phyloP scores from a whole-genome alignment of 2,329 filamentous ascomycete species.

The Ustilaginoidea virens region DNA sequence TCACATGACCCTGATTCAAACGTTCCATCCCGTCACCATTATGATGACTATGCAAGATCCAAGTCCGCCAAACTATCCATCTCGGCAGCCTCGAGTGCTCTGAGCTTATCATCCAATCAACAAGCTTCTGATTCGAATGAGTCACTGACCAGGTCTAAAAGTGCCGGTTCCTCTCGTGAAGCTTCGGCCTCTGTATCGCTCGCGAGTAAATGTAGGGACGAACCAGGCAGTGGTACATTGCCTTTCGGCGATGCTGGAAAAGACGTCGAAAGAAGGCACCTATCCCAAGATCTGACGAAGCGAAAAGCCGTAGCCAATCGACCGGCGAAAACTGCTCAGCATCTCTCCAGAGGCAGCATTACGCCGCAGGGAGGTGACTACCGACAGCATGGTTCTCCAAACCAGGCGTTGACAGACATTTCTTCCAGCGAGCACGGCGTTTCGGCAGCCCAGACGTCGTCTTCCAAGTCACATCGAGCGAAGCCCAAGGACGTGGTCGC shows the following conservation, averaged over 20 bases:
- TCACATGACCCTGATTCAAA: slow-evolving; percentile 14
- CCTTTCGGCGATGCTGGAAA: slow-evolving; percentile 11
- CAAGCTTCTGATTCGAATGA: too few species aligned
- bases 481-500: slow-evolving; percentile 16
- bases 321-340: neutral
- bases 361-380: slow-evolving; percentile 3
- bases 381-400: slow-evolving; percentile 9
- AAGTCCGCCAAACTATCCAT: slow-evolving; percentile 33
- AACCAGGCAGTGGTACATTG: slow-evolving; percentile 3
- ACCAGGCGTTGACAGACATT: slow-evolving; percentile 7
- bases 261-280: slow-evolving; percentile 7
- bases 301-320: slow-evolving; percentile 8
- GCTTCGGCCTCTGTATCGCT: too few species aligned
- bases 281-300: slow-evolving; percentile 5
- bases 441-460: slow-evolving; percentile 7
- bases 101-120: slow-evolving; percentile 20
- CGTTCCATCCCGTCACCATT: slow-evolving; percentile 18
- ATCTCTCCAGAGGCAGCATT: slow-evolving; percentile 1
- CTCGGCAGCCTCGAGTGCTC: slow-evolving; percentile 39
- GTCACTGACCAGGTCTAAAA: too few species aligned
- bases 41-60: slow-evolving; percentile 22
- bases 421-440: slow-evolving; percentile 9
- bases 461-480: slow-evolving; percentile 12
- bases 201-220: too few species aligned
- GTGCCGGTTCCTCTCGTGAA: too few species aligned